Conservation (phyloP, 2,329 filamentous ascomycete genomes). For the Ciborinia camelliae region DNA sequence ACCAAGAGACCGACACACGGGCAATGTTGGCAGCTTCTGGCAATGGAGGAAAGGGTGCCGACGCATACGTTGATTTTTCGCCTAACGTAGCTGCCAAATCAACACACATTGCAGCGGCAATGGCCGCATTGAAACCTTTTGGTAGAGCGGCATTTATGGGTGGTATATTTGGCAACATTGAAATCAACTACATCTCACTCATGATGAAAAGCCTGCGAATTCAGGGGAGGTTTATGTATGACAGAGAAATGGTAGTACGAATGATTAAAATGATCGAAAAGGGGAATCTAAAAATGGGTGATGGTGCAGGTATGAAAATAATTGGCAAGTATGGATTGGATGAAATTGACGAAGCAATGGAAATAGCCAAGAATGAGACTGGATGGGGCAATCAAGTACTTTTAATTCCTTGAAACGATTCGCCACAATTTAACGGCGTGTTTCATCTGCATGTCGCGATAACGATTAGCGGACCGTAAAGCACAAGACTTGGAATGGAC, state of each 20-base stretch:
- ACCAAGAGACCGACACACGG: conserved; percentile 14
- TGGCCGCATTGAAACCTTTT: conserved; percentile 19
- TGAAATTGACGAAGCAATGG: conserved; percentile 14
- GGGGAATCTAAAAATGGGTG: conserved; percentile 23
- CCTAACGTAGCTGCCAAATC: conserved; percentile 17
- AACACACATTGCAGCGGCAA: conserved; percentile 17
- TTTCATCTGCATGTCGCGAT: conserved; percentile 17
- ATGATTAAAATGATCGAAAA: conserved; percentile 23
- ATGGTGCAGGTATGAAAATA: conserved; percentile 9
- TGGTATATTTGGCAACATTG: conserved; percentile 19
- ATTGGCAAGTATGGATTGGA: conserved; percentile 21
- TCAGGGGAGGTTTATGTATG: conserved; percentile 22
- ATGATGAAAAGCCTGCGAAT: conserved; percentile 20
- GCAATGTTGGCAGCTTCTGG: conserved; percentile 9
- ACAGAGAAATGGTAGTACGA: conserved; percentile 15
- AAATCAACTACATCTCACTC: conserved; percentile 18
- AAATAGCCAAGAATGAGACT: conserved; percentile 17
- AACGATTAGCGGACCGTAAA: not conserved
- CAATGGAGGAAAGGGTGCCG: conserved; percentile 18
- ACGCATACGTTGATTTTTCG: conserved; percentile 25
- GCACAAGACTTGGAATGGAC: conserved; percentile 1
- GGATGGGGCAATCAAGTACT: conserved; percentile 20
- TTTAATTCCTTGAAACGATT: conserved; percentile 15
- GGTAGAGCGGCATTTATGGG: conserved; percentile 20
- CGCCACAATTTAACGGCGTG: conserved; percentile 14